Conservation (phyloP, 306 rosid genomes). For the Hippophae tibetana region DNA sequence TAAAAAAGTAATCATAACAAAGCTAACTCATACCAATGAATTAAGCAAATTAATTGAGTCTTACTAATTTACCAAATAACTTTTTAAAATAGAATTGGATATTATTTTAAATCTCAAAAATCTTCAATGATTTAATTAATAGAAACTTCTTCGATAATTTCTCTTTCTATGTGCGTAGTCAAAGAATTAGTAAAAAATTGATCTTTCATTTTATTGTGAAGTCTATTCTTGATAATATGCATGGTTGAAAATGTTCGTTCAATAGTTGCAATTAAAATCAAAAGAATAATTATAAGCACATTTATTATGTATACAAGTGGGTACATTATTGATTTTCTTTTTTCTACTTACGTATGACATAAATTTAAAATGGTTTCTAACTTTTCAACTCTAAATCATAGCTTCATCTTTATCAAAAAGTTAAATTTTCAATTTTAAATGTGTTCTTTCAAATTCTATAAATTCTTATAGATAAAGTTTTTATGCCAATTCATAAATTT, state of each 20-base stretch:
- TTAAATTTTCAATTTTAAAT: neutral
- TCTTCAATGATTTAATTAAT: neutral
- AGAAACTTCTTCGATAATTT: neutral
- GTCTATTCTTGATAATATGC: neutral
- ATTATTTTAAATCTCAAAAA: neutral
- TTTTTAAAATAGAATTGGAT: neutral
- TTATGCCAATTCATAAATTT: neutral
- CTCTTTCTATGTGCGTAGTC: neutral
- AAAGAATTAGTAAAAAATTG: neutral
- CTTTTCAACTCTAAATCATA: neutral
- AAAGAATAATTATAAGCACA: constrained; percentile 1
- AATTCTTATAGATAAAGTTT: neutral
- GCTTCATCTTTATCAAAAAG: neutral
- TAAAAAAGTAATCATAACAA: no score
- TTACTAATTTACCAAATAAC: neutral
- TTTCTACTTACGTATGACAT: neutral
- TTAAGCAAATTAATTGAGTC: no score
- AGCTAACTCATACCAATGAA: no score
- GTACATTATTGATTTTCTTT: neutral
- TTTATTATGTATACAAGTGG: neutral
- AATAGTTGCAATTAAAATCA: neutral
- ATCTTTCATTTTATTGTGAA: neutral
- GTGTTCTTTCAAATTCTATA: neutral
- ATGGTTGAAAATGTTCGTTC: neutral
- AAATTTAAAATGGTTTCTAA: neutral